phyloP scores from a whole-genome alignment of 176 grass and related monocot genomes.

The Avena sativa region DNA sequence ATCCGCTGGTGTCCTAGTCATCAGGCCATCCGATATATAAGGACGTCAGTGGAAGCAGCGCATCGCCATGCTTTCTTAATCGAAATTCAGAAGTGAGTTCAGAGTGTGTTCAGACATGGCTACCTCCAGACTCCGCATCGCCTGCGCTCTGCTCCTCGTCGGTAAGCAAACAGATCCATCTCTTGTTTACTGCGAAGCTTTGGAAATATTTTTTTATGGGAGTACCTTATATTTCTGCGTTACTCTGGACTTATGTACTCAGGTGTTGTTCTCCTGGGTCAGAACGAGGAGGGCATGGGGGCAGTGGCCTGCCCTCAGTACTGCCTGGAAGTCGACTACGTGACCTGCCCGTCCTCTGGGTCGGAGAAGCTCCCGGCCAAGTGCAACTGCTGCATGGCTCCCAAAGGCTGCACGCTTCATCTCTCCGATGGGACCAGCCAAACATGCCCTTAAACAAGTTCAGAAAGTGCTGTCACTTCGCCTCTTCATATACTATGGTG shows the following conservation, averaged over 20 bases:
- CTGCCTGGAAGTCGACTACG: constrained; percentile 58
- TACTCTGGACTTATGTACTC: too few relatives aligned
- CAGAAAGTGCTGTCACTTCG: background rate
- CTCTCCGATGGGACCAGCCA: constrained; percentile 44
- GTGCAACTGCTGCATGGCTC: constrained; percentile 67
- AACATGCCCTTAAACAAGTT: background rate
- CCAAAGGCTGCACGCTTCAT: constrained; percentile 66
- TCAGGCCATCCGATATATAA: background rate
- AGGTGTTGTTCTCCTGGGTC: constrained; percentile 21
- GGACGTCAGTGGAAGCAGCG: background rate
- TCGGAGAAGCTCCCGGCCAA: constrained; percentile 44
- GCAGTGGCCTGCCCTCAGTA: constrained; percentile 42
- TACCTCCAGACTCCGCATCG: constrained; percentile 29
- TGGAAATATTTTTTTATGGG: too few relatives aligned
- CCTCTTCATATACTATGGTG: background rate
- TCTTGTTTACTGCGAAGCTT: background rate
- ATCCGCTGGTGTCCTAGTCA: background rate
- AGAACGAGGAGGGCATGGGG: constrained; percentile 6
- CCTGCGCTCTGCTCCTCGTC: constrained; percentile 10
- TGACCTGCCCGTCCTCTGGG: constrained; percentile 65
- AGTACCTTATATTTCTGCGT: too few relatives aligned
- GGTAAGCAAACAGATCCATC: background rate
- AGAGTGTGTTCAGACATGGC: constrained; percentile 21
- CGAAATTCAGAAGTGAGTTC: background rate
- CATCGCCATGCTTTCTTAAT: background rate